Conservation (phyloP, 768 basidiomycete genomes). For the Galerina marginata region DNA sequence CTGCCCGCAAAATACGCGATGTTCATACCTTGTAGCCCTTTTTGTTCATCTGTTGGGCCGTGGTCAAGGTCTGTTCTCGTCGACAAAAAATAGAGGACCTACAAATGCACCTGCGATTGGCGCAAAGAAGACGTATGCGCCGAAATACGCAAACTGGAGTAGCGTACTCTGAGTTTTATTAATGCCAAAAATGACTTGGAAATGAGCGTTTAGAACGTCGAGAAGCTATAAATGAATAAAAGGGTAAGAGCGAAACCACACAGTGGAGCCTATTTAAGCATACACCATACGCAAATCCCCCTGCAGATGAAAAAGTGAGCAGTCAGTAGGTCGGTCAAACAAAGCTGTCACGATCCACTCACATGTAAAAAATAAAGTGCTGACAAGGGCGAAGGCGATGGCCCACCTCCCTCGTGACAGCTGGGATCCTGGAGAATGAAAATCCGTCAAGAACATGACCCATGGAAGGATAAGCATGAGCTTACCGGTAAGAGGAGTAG, state of each 20-base stretch:
- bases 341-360: slow-evolving; percentile 21
- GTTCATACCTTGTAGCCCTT: slow-evolving; percentile 67
- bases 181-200: slow-evolving; percentile 72
- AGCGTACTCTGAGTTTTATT: slow-evolving; percentile 74
- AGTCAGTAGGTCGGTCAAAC: neutral
- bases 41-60: slow-evolving; percentile 52
- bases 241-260: neutral
- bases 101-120: slow-evolving; percentile 64
- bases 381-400: slow-evolving; percentile 71
- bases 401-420: slow-evolving; percentile 51
- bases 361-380: slow-evolving; percentile 80
- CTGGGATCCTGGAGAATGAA: slow-evolving; percentile 40
- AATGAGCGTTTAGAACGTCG: slow-evolving; percentile 74
- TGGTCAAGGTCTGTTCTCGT: neutral
- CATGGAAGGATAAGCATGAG: neutral
- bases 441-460: neutral
- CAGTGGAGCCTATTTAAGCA: slow-evolving; percentile 17
- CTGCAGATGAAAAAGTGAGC: slow-evolving; percentile 28
- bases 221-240: slow-evolving; percentile 49
- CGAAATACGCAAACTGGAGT: slow-evolving; percentile 77
- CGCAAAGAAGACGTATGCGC: slow-evolving; percentile 66
- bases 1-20: neutral
- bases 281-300: slow-evolving; percentile 75
- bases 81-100: slow-evolving; percentile 27
- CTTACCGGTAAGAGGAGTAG: slow-evolving; percentile 22